phyloP scores from a whole-genome alignment of 2,329 filamentous ascomycete species.

The Xylariaceae sp. region DNA sequence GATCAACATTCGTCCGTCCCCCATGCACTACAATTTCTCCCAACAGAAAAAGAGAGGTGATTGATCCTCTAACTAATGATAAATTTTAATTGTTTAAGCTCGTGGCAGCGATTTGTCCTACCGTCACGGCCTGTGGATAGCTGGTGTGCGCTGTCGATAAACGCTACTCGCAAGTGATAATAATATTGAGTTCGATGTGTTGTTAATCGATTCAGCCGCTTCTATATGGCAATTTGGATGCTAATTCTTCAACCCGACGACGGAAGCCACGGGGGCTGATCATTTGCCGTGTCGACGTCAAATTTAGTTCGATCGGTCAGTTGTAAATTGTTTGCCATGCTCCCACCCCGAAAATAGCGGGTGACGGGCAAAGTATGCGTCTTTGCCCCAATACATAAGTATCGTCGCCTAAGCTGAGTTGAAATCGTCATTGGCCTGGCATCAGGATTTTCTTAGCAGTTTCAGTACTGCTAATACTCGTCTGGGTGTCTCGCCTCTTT shows the following conservation, averaged over 20 bases:
- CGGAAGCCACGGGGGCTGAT: neutral
- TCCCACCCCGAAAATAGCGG: neutral
- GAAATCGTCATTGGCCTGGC: slow-evolving; percentile 35
- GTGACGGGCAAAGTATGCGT: neutral
- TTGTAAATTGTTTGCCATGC: neutral
- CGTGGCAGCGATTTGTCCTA: too few relatives aligned
- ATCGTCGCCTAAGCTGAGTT: neutral
- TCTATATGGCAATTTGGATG: too few relatives aligned
- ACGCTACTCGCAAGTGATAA: too few relatives aligned
- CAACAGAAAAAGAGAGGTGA: too few relatives aligned
- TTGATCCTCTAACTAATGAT: too few relatives aligned
- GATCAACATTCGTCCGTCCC: too few relatives aligned
- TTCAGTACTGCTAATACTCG: slow-evolving; percentile 63
- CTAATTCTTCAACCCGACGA: neutral
- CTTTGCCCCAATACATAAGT: neutral
- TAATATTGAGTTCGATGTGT: too few relatives aligned
- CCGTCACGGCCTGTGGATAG: too few relatives aligned
- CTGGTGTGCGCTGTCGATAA: too few relatives aligned
- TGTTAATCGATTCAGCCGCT: too few relatives aligned
- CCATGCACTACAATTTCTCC: too few relatives aligned
- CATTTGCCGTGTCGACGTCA: neutral
- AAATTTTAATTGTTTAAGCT: too few relatives aligned
- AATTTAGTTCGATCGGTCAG: neutral
- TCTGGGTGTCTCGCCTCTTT: slow-evolving; percentile 60
- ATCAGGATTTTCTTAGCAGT: slow-evolving; percentile 62